phyloP scores from a whole-genome alignment of 768 basidiomycete genomes.

The Rickenella mellea region DNA sequence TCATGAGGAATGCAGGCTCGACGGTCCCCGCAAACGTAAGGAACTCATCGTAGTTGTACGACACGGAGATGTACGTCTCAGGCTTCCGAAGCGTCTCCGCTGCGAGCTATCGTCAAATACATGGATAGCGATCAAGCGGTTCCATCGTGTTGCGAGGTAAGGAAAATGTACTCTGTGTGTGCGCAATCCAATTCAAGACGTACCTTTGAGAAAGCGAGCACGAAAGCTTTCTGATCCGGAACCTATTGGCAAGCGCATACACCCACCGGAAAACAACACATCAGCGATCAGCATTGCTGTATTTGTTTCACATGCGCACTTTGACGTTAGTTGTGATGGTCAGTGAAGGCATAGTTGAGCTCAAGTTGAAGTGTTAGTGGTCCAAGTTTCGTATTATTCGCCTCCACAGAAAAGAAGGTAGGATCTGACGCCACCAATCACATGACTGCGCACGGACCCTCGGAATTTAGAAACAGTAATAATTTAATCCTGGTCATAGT shows the following conservation, averaged over 20 bases:
- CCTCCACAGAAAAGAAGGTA: too few species aligned
- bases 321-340: constrained; percentile 30
- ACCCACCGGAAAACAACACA: not conserved
- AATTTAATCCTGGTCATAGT: too few species aligned
- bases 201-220: constrained; percentile 51
- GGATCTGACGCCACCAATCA: too few species aligned
- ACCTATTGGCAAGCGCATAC: constrained; percentile 10
- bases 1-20: constrained; percentile 55
- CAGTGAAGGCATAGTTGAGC: constrained; percentile 33
- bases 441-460: too few species aligned
- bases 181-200: not conserved
- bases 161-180: not conserved
- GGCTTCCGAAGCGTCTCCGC: constrained; percentile 48
- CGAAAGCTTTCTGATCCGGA: constrained; percentile 23
- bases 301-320: constrained; percentile 13
- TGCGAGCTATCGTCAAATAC: constrained; percentile 29
- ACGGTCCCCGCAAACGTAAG: constrained; percentile 54
- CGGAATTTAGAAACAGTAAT: too few species aligned
- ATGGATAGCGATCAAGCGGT: too few species aligned
- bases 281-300: not conserved
- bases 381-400: too few species aligned
- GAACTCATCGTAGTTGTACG: constrained; percentile 46
- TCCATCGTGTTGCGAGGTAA: not conserved
- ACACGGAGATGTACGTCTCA: constrained; percentile 42
- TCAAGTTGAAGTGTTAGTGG: too few species aligned